Evolutionary conservation across 1,139 yeast species (phyloP), one percentile per base, ranked within the genome.

Genomic region (Komagataea norvegica): DNA sequence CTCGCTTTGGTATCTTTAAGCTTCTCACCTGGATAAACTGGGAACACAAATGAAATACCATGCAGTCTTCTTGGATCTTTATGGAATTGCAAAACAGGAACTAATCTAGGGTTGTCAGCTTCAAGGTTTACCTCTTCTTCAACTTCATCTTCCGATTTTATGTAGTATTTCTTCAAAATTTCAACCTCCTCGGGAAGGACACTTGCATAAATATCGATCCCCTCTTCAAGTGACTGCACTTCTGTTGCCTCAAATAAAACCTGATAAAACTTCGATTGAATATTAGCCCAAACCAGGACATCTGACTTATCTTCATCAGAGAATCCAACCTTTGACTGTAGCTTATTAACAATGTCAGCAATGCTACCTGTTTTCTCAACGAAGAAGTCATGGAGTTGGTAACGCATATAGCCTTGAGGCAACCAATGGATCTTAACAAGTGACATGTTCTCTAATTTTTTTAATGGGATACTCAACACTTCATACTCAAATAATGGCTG

Each of bases 11-110:
- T 80, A n/a, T 74, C 78, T 3, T 59, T 55, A 38, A 85, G 74
- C 33, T 62, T 62, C 57, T 93, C 98, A 16, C 69, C 70, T 3
- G 83, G 80, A 37, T 71, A 66, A 8, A 86, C 61, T 11, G 79
- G 74, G 55, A 91, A 83, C 18, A 83, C 64, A 57, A 91, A 91
- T 6, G 98, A 96, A 25, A 83, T 68, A n/a, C 97, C 93, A 57
- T 93, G 98, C 16, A 77, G 68, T 47, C 78, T 74, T 31, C 68
- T 70, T 16, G 81, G 70, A 34, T 79, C 86, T 51, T 81, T 84
- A 57, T 81, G 74, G 62, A 81, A 91, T 55, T 91, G 97, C 55
- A 79, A 73, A 47, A 78, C 81, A 14, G 68, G 57, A 6, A 74
- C 64, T 25, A 74, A 46, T 37, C 56, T 58, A 4, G 47, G 38